phyloP scores from a whole-genome alignment of 2,329 filamentous ascomycete genomes.

The Colletotrichum aenigma region DNA sequence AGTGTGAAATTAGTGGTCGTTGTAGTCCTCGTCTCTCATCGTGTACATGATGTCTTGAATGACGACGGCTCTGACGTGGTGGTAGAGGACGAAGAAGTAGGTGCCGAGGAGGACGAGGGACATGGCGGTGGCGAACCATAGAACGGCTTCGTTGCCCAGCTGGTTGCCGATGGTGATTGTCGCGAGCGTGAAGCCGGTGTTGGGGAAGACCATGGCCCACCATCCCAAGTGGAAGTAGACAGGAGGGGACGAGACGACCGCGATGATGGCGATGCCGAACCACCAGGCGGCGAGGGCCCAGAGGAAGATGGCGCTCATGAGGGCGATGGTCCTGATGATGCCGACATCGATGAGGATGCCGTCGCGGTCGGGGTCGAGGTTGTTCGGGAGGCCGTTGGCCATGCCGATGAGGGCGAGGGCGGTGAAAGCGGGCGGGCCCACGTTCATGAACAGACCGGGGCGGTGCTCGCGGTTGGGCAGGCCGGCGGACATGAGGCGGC shows the following conservation, averaged over 20 bases:
- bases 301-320: constrained; percentile 59
- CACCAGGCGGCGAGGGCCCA: constrained; percentile 69
- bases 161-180: constrained; percentile 58
- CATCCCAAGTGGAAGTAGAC: constrained; percentile 64
- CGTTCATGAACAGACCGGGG: constrained; percentile 76
- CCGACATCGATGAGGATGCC: constrained; percentile 45
- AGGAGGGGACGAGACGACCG: constrained; percentile 40
- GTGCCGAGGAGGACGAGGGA: constrained; percentile 46
- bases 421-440: constrained; percentile 77
- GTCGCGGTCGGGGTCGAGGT: constrained; percentile 46
- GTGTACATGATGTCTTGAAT: constrained; percentile 61
- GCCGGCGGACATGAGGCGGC: constrained; percentile 70
- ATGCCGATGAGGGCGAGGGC: constrained; percentile 73
- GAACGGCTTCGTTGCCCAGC: constrained; percentile 47
- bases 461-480: constrained; percentile 68
- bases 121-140: constrained; percentile 55
- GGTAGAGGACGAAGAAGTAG: constrained; percentile 48
- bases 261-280: constrained; percentile 48
- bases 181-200: constrained; percentile 62
- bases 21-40: constrained; percentile 54
- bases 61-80: constrained; percentile 51
- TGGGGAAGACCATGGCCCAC: constrained; percentile 70
- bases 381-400: constrained; percentile 57
- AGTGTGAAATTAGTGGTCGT: constrained; percentile 5
- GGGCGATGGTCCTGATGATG: constrained; percentile 49